These are phyloP conservation scores for Gloeophyllum trabeum DNA, from an alignment of 768 basidiomycete genomes.

Conservation along the genomic window DNA sequence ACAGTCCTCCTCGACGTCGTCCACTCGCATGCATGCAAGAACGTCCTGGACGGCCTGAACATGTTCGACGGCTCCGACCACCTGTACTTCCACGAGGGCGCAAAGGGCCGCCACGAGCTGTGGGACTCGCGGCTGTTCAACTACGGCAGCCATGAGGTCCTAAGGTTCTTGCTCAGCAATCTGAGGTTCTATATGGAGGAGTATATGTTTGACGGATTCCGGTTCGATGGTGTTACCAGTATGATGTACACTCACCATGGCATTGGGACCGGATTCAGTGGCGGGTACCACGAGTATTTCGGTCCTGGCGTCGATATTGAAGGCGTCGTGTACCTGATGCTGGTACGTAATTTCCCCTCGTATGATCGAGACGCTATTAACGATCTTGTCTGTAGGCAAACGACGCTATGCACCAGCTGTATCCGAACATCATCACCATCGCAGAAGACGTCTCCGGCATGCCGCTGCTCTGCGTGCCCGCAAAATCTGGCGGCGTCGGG, in stretches of 20 bases:
- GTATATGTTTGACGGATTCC: slow-evolving; percentile 93
- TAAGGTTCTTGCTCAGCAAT: slow-evolving; percentile 92
- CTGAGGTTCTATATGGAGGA: slow-evolving; percentile 92
- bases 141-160: slow-evolving; percentile 88
- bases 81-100: slow-evolving; percentile 92
- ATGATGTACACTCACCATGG: slow-evolving; percentile 99
- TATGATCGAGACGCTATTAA: neutral
- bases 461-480: slow-evolving; percentile 84
- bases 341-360: slow-evolving; percentile 43
- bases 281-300: slow-evolving; percentile 98
- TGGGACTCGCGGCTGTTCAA: slow-evolving; percentile 99
- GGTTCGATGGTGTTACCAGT: slow-evolving; percentile 97
- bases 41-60: slow-evolving; percentile 91
- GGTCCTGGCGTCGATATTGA: slow-evolving; percentile 77
- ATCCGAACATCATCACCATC: slow-evolving; percentile 77
- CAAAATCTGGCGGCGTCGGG: slow-evolving; percentile 77
- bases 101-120: slow-evolving; percentile 83
- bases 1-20: slow-evolving; percentile 94
- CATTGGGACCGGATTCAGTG: slow-evolving; percentile 95
- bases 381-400: slow-evolving; percentile 58
- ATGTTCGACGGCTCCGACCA: slow-evolving; percentile 97
- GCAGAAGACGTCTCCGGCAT: slow-evolving; percentile 99
- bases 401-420: slow-evolving; percentile 74
- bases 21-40: slow-evolving; percentile 98
- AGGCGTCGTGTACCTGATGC: slow-evolving; percentile 92